phyloP scores from a whole-genome alignment of 306 rosid species.

The Fragaria iinumae region DNA sequence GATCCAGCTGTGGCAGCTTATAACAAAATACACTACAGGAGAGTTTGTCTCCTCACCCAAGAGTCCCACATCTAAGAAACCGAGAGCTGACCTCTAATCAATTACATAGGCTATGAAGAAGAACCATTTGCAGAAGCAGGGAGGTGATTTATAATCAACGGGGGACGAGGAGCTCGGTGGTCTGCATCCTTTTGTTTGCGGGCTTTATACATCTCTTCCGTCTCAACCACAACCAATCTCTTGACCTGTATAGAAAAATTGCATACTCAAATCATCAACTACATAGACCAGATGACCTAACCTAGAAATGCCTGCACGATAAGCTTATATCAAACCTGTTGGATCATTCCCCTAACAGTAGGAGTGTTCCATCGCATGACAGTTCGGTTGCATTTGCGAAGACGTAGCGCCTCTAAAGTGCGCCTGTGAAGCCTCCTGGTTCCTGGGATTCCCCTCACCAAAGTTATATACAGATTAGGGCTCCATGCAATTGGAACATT shows the following conservation, averaged over 20 bases:
- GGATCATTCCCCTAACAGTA: slow-evolving; percentile 88
- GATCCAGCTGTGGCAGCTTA: slow-evolving; percentile 22
- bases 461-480: slow-evolving; percentile 73
- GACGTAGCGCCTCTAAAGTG: slow-evolving; percentile 82
- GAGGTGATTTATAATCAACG: slow-evolving; percentile 62
- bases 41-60: slow-evolving; percentile 25
- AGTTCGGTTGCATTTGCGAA: slow-evolving; percentile 83
- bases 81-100: slow-evolving; percentile 34
- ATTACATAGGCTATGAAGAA: slow-evolving; percentile 29
- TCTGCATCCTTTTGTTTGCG: slow-evolving; percentile 65
- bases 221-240: slow-evolving; percentile 80
- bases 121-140: slow-evolving; percentile 51
- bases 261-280: slow-evolving; percentile 20
- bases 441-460: slow-evolving; percentile 94
- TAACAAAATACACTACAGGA: slow-evolving; percentile 15
- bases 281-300: slow-evolving; percentile 9
- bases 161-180: slow-evolving; percentile 61
- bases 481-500: slow-evolving; percentile 84
- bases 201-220: slow-evolving; percentile 85
- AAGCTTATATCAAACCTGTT: slow-evolving; percentile 54
- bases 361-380: slow-evolving; percentile 96
- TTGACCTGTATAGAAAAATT: slow-evolving; percentile 54
- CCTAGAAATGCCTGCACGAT: slow-evolving; percentile 3
- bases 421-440: slow-evolving; percentile 87
- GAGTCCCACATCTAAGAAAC: slow-evolving; percentile 22